Evolutionary conservation across 2,329 filamentous ascomycete species (phyloP), one percentile per base, ranked within the genome.

Genomic region (Aspergillus sp.): DNA sequence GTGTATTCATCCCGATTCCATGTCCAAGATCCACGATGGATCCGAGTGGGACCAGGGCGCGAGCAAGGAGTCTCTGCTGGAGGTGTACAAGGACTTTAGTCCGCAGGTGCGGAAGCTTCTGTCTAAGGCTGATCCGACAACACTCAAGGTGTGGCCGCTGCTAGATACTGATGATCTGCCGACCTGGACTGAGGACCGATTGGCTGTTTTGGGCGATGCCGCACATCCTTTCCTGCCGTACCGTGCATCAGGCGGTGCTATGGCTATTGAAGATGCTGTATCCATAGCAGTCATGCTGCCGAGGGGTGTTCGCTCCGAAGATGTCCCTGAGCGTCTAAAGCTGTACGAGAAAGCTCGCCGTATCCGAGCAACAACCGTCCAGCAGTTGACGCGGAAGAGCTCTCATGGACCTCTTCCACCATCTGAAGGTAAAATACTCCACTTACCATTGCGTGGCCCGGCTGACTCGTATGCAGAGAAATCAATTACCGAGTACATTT

Each of bases 171-270:
- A 85, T 4, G 75, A 80, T 1, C 72, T 91, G 17, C 80, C 83
- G 0, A 79, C 75, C 0, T 91, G 87, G 84, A 77, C 80, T 0
- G 81, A 83, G 2, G 83, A 75, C 0, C 81, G 78, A 5, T 70
- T 90, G 19, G 86, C 82, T 1, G 72, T 90, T 0, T 72, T 91
- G 0, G 89, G 89, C 0, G 89, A 91, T 69, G 87, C 89, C 0
- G 89, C 87, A 0, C 89, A 91, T 70, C 87, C 89, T 0, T 90
- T 91, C 68, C 76, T 87, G 0, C 89, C 87, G 15, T 83, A 87
- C 63, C 85, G 87, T 73, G 87, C 83, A 0, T 86, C 89, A 69
- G 88, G 87, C 2, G 88, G 83, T 8, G 87, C 77, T 0, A 79
- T 85, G 60, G 89, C 89, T 0, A 89, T 91, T 48, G 89, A 91